Evolutionary conservation across 2,329 filamentous ascomycete genomes (phyloP), one percentile per base, ranked within the genome.

Genomic region (Alternaria dauci): DNA sequence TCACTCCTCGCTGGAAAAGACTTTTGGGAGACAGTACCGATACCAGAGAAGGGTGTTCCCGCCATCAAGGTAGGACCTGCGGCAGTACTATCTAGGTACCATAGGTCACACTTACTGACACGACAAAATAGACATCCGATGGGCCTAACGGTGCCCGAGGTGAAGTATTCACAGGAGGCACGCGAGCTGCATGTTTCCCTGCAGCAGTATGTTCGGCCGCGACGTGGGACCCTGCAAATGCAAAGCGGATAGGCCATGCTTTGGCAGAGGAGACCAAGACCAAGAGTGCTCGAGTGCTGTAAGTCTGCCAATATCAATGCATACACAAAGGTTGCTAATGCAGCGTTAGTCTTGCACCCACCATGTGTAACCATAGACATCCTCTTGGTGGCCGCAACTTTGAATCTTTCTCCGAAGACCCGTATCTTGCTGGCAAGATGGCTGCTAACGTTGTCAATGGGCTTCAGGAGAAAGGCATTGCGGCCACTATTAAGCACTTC

Each of bases 341-440:
- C 32, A 26, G n/a, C 36, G 6, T 23, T 32, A 77, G 75, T 8
- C 84, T 94, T 2, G 91, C 89, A 0, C 91, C 91, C 0, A 93
- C 91, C 0, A 89, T 93, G 58, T 93, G 91, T 78, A 89, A 92
- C 80, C 92, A 95, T 69, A 86, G 92, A 14, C 90, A 91, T 57
- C 92, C 92, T 0, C 83, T 95, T 0, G 91, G 91, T 5, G 92
- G 92, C 8, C 86, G 92, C 59, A 93, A 93, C 62, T 95, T 94
- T 66, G 90, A 93, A 74, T 90, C 86, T 1, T 91, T 87, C 71
- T 86, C 87, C 23, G 91, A 93, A 75, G 90, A 93, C 62, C 81
- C 86, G 1, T 89, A 85, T 67, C 81, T 93, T 63, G 84, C 88
- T 3, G 90, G 90, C 3, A 88, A 91, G 71, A 84, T 91, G 57